Evolutionary conservation across 768 basidiomycete genomes (phyloP), one percentile per base, ranked within the genome.

Genomic region (Panaeolus papilionaceus): DNA sequence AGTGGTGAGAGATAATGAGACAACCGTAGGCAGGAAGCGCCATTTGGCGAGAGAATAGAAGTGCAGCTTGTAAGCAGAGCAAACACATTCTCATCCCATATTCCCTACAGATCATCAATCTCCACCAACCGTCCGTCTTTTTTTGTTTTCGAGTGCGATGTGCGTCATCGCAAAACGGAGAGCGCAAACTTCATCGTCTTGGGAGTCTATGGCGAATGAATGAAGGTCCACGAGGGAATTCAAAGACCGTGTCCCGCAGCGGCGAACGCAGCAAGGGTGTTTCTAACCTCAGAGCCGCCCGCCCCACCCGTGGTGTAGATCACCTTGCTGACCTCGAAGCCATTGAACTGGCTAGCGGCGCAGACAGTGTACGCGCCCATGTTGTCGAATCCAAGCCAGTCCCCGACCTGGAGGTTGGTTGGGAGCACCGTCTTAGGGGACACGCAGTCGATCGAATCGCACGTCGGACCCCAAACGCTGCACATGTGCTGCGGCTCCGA

Each of bases 311-410:
- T 82, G 44, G 93, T 95, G 76, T 96, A 97, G 37, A 90, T 79
- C 67, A 96, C 91, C 44, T 87, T 87, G 80, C 92, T 92, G 61
- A 91, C 77, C 74, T 93, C 87, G 74, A 96, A 96, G 64, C 75
- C 75, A 39, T 76, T 97, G 84, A 98, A 98, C 81, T 91, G 92
- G 80, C 93, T 95, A 64, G 98, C 95, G 0, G 98, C 98, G 75
- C 96, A 98, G 68, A 95, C 82, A n/a, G 98, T 99, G 81, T 99
- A 99, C 38, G 98, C 98, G 38, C 98, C 98, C 98, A 99, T 99
- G 76, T 94, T 91, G 66, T 91, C 90, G 81, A 96, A 99, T n/a
- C 92, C 93, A 18, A 99, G 86, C 98, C 98, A 99, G 77, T 99
- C 98, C 7, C 98, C 98, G 7, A 98, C 95, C 67, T 87, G 85